Evolutionary conservation across 1,284 basidiomycete species (phyloP).

Genomic region (Puccinia horiana): DNA sequence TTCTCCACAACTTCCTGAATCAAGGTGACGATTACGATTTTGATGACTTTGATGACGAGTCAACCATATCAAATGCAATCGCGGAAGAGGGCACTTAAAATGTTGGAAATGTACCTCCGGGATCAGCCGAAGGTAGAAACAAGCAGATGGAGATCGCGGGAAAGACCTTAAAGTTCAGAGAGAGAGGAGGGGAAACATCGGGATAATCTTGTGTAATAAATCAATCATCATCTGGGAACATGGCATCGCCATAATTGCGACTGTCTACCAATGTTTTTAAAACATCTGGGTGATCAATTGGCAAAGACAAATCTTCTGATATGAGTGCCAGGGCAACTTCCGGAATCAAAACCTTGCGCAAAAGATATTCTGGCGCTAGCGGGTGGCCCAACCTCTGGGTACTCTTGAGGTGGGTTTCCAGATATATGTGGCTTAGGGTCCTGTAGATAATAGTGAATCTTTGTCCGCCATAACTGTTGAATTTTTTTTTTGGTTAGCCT

Average conservation of each 20-base stretch:
- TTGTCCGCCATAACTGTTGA: background rate
- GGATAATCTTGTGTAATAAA: too few species aligned
- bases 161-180: background rate
- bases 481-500: background rate
- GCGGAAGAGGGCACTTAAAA: too few species aligned
- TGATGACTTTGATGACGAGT: background rate
- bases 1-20: background rate
- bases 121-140: background rate
- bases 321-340: background rate
- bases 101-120: too few species aligned
- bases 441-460: background rate
- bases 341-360: background rate
- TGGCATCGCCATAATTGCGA: background rate
- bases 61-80: too few species aligned
- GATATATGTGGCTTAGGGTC: background rate
- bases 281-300: background rate
- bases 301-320: background rate
- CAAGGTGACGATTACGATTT: background rate
- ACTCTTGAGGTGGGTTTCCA: background rate
- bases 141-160: background rate
- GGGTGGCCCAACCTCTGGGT: background rate
- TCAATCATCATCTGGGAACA: conserved; percentile 2
- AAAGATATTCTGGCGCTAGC: background rate
- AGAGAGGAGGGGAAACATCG: background rate
- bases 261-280: background rate